Evolutionary conservation across 192 early-diverging fungal genomes (phyloP).

Genomic region (Radiomyces spectabilis): DNA sequence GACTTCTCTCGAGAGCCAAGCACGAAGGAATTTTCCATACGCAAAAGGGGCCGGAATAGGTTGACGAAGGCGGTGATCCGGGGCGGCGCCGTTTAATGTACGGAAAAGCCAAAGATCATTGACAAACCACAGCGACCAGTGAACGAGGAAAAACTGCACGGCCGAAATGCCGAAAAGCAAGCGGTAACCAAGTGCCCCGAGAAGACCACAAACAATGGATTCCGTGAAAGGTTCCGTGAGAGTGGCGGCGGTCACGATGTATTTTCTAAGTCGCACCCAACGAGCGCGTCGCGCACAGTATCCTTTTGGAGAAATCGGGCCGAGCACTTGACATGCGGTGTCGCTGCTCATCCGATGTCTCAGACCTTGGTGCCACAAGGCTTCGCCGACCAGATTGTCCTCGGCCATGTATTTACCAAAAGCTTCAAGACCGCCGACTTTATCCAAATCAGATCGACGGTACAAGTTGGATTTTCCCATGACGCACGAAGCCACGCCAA

Average conservation of each 20-base stretch:
- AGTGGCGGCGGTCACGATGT: constrained; percentile 84
- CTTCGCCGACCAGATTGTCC: constrained; percentile 90
- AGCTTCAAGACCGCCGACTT: constrained; percentile 69
- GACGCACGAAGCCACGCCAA: constrained; percentile 79
- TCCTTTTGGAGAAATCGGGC: constrained; percentile 62
- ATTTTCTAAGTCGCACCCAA: constrained; percentile 93
- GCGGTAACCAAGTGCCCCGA: constrained; percentile 63
- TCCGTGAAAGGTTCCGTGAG: constrained; percentile 90
- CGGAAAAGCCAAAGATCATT: constrained; percentile 22
- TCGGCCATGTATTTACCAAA: constrained; percentile 93
- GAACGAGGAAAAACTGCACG: constrained; percentile 17
- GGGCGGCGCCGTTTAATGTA: no score
- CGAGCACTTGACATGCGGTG: constrained; percentile 78
- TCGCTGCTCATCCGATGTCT: constrained; percentile 85
- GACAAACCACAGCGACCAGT: constrained; percentile 20
- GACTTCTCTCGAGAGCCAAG: constrained; percentile 81
- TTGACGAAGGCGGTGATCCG: no score
- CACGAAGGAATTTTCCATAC: constrained; percentile 43
- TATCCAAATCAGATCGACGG: constrained; percentile 72
- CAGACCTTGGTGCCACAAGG: constrained; percentile 70
- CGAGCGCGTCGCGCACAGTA: constrained; percentile 81
- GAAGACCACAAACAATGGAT: constrained; percentile 68
- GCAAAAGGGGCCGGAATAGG: constrained; percentile 6
- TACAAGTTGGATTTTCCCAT: constrained; percentile 95
- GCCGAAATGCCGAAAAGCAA: constrained; percentile 30